These are phyloP conservation scores for Pleurotus salmoneostramineus DNA, from an alignment of 768 basidiomycete species.

Conservation along the genomic window DNA sequence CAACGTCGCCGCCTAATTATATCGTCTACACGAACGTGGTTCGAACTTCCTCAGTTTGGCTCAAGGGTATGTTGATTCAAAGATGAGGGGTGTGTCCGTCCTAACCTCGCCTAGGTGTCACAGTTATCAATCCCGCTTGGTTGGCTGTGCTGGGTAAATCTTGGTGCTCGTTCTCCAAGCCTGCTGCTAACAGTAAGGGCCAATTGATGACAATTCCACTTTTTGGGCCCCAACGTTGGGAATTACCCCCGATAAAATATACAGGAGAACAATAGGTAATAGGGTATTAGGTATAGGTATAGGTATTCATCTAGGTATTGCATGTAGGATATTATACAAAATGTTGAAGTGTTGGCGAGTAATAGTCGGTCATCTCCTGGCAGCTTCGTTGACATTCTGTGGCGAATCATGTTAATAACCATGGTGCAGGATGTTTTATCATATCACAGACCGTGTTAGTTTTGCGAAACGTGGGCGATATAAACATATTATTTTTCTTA, in stretches of 20 bases:
- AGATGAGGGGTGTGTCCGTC: neutral
- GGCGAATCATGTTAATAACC: neutral
- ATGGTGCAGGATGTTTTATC: neutral
- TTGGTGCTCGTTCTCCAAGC: conserved; percentile 88
- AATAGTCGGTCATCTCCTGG: no score
- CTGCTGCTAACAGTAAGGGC: conserved; percentile 64
- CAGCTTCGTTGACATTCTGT: neutral
- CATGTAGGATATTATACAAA: no score
- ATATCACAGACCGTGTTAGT: neutral
- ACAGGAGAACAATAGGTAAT: neutral
- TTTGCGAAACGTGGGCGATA: neutral
- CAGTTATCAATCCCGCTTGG: conserved; percentile 33
- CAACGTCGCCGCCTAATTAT: conserved; percentile 75
- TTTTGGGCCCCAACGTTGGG: conserved; percentile 86
- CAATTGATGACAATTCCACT: conserved; percentile 73
- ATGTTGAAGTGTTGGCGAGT: no score
- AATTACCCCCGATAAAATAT: conserved; percentile 68
- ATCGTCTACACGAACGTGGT: conserved; percentile 82
- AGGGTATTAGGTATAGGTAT: no score
- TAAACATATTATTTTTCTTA: conserved; percentile 3
- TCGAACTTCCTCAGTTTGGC: conserved; percentile 66
- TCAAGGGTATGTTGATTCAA: conserved; percentile 59
- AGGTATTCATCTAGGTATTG: no score
- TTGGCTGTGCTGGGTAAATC: conserved; percentile 74
- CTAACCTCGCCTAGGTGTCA: neutral